Evolutionary conservation across 208 protist genomes (phyloP), one percentile per base, ranked within the genome.

Genomic region (Paratrypanosoma confusum): DNA sequence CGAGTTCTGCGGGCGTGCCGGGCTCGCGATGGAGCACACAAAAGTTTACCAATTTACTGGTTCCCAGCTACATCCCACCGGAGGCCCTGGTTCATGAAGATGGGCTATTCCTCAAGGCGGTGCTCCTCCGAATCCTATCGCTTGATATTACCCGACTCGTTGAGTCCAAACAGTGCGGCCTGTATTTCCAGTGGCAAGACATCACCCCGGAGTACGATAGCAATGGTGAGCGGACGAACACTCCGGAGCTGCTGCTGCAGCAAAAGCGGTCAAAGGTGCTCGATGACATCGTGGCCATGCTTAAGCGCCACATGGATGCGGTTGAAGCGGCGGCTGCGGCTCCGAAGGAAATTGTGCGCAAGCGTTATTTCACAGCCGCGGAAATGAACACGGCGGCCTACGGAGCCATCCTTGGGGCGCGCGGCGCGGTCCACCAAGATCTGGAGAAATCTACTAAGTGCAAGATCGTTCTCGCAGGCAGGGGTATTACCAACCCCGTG

Each of bases 401-500:
- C 53, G 84, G 84, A 24, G 76, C 88, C 23, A 82, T 95, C 38
- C 69, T 95, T 22, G 88, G 88, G 29, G 84, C 78, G 5, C 83
- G 88, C 18, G 88, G 88, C 3, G 38, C 66, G 43, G 79, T 89
- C 29, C 88, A 95, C 36, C 73, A 95, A 52, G 65, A 92, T 51
- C 57, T 95, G 20, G 76, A 92, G 60, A 73, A 81, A 45, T 60
- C 73, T 16, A 90, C 79, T 1, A 76, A 82, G 25, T 93, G 84
- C 51, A 81, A 81, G 38, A 93, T 95, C 59, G 82, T 87, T 17
- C 60, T 95, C n/a, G 78, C 67, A 0, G 88, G 88, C 5, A 81
- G 84, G 10, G 88, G 88, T 35, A 95, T 95, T 55, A 93, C 84
- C 16, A 87, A 93, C 54, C 64, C 77, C 16, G 40, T 91, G 6